phyloP scores from a whole-genome alignment of 2,329 filamentous ascomycete genomes.

The Colletotrichum gigasporum region DNA sequence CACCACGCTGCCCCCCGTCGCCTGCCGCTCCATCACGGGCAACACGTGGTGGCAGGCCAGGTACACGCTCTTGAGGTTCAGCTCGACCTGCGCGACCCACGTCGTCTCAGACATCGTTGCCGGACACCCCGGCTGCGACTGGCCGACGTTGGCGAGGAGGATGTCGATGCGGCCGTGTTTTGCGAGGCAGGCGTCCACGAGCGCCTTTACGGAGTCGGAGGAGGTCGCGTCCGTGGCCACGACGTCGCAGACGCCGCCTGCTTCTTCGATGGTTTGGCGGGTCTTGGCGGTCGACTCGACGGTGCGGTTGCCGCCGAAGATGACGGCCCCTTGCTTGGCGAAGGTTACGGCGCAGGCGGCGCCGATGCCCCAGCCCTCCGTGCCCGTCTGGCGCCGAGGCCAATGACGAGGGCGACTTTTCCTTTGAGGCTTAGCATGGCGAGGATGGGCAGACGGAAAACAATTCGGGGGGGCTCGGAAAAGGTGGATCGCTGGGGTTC shows the following conservation, averaged over 20 bases:
- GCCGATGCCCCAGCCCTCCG: conserved; percentile 60
- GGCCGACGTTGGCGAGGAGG: conserved; percentile 69
- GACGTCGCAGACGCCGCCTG: conserved; percentile 47
- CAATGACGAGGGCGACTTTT: conserved; percentile 56
- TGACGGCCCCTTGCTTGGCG: conserved; percentile 55
- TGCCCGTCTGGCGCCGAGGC: conserved; percentile 54
- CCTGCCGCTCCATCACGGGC: conserved; percentile 63
- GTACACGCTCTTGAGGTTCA: conserved; percentile 67
- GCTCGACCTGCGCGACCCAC: conserved; percentile 62
- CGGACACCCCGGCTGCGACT: conserved; percentile 61
- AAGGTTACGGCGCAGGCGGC: conserved; percentile 58
- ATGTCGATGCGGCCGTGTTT: conserved; percentile 68
- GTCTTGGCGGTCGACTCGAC: conserved; percentile 50
- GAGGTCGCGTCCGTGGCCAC: conserved; percentile 62
- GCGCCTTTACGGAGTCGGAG: conserved; percentile 57
- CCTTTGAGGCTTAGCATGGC: conserved; percentile 46
- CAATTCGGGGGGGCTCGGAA: neutral
- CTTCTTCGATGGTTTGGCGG: conserved; percentile 46
- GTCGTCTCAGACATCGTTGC: conserved; percentile 56
- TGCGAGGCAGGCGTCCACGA: conserved; percentile 61
- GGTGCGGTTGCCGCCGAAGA: conserved; percentile 62
- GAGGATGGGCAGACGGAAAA: neutral
- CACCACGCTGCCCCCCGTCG: conserved; percentile 49
- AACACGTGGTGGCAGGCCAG: conserved; percentile 61
- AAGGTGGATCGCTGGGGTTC: neutral